phyloP scores from a whole-genome alignment of 345 rosid genomes.

The Bruguiera parviflora region DNA sequence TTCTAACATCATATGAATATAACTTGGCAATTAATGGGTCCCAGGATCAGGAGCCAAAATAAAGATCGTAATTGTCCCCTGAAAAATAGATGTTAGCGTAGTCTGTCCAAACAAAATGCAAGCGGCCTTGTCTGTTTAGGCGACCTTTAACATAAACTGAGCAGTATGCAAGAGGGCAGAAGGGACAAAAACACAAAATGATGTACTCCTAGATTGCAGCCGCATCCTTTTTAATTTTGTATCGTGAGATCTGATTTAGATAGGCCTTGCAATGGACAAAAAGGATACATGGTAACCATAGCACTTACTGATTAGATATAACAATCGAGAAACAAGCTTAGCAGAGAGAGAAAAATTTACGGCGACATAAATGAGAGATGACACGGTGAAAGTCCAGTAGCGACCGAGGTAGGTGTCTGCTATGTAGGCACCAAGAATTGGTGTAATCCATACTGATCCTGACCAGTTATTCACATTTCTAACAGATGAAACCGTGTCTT shows the following conservation, averaged over 20 bases:
- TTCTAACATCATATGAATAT: conserved; percentile 7
- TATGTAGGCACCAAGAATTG: conserved; percentile 80
- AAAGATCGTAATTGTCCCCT: conserved; percentile 13
- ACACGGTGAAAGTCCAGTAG: conserved; percentile 87
- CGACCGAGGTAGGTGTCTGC: conserved; percentile 92
- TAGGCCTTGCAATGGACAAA: too few species aligned
- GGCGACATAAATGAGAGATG: conserved; percentile 75
- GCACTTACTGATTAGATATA: too few species aligned
- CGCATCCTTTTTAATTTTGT: too few species aligned
- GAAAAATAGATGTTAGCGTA: conserved; percentile 16
- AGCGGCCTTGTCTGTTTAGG: conserved; percentile 12
- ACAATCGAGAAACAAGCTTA: too few species aligned
- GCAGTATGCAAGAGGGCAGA: too few species aligned
- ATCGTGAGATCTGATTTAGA: too few species aligned
- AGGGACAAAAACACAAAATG: too few species aligned
- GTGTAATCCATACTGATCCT: conserved; percentile 91
- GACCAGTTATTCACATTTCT: conserved; percentile 94
- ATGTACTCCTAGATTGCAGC: too few species aligned
- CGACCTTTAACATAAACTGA: neutral
- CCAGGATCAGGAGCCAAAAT: conserved; percentile 18
- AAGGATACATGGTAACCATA: too few species aligned
- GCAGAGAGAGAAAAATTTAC: conserved; percentile 25
- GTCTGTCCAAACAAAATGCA: conserved; percentile 23
- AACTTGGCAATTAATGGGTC: conserved; percentile 20
- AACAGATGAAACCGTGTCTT: conserved; percentile 77